phyloP scores from a whole-genome alignment of 495 filamentous ascomycete genomes.

The Pyrenula massariospora region DNA sequence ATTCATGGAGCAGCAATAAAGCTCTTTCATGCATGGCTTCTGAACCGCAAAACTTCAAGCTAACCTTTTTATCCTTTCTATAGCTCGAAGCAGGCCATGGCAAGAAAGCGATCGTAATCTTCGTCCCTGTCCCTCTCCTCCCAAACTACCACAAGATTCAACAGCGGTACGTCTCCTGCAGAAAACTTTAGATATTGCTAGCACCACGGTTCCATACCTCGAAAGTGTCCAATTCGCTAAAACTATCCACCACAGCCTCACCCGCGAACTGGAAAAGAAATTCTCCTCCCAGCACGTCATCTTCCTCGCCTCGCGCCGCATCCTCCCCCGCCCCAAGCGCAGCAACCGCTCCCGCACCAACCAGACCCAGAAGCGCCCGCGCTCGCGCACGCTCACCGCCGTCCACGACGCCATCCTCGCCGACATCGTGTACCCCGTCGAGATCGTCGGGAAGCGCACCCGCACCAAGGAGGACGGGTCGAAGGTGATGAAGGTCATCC shows the following conservation, averaged over 20 bases:
- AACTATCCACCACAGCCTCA: conserved; percentile 52
- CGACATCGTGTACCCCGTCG: conserved; percentile 97
- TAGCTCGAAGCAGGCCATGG: conserved; percentile 99
- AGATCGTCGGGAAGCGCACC: conserved; percentile 97
- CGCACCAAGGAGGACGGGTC: conserved; percentile 93
- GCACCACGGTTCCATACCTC: too few relatives aligned
- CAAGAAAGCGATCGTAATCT: conserved; percentile 99
- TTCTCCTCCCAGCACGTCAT: conserved; percentile 99
- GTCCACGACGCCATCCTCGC: conserved; percentile 93
- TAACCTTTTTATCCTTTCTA: conserved; percentile 10
- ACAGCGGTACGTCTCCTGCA: conserved; percentile 80
- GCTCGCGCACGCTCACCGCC: conserved; percentile 90
- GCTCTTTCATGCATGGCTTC: neutral
- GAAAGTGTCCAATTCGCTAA: neutral
- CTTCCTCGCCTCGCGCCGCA: conserved; percentile 96
- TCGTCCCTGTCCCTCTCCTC: conserved; percentile 97
- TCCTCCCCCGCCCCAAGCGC: conserved; percentile 94
- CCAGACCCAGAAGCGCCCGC: conserved; percentile 95
- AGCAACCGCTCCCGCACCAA: conserved; percentile 85
- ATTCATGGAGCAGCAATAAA: too few relatives aligned
- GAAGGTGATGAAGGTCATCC: conserved; percentile 95
- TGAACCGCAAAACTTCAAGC: conserved; percentile 2
- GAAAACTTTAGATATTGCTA: too few relatives aligned
- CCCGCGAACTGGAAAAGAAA: conserved; percentile 99
- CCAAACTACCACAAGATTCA: conserved; percentile 94